Base-by-base conservation (phyloP, 768 basidiomycete species). In the Cubamyces lactineus region DNA sequence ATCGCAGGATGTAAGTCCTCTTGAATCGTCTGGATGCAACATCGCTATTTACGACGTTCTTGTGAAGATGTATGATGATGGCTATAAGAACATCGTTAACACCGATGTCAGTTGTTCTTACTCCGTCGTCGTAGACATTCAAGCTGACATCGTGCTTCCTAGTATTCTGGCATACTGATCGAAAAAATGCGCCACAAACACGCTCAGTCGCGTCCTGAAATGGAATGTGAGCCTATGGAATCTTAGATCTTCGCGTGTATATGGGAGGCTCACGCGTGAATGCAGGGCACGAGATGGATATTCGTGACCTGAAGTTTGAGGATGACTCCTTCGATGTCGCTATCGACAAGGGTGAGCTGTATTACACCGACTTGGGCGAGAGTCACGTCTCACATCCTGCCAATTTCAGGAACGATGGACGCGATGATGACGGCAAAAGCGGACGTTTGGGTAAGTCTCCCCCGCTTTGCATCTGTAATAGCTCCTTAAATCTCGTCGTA, bases 351-450 rank as follows among this genome's bases (percentile, higher is more conserved):
- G 91, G 84, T 82, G 17, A 2, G 6, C 2, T 24, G 26, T 24
- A 3, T 23, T 28, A 7, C 12, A 24, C 4, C 1, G 4, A 49
- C 24, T 28, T n/a, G 24, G 7, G 8, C 24, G 12, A 30, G 19
- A 1, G 1, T 3, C 15, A 16, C 16, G 5, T 7, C 13, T 15
- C 28, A 15, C 4, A 26, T 15, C 4, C 16, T 3, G n/a, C 21
- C 11, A 7, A 46, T 42, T 4, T 34, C 59, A 84, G 82, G 90
- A 16, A 93, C 92, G 1, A 92, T 94, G 91, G 92, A 94, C 71
- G 90, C 91, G 2, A 89, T 94, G 88, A 86, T 94, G 86, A 86
- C 92, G 0, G 78, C 84, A 0, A 90, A 91, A 70, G 87, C 88
- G 17, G 88, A 92, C 66, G 86, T 92, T 58, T 94, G 92, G 92